A percentile compares a stretch with the other conserved stretches of the same genome.
Evolutionary conservation across 352 stramenopile species (phyloP).

Genomic region (Phytophthora pinifolia): DNA sequence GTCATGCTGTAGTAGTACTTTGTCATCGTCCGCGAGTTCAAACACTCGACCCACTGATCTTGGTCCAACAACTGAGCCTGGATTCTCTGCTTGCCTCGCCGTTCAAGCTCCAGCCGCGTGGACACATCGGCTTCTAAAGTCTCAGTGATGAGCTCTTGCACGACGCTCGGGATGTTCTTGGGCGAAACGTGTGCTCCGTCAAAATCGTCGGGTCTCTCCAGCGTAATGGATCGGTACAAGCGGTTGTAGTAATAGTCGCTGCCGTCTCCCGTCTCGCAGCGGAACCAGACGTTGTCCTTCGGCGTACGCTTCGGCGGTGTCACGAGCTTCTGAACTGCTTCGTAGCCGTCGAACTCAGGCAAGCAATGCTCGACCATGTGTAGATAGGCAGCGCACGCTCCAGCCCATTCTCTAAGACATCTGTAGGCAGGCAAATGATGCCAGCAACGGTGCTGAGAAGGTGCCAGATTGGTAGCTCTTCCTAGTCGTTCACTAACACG

Average conservation of each 20-base stretch:
- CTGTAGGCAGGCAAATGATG: slow-evolving; percentile 56
- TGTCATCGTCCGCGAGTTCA: slow-evolving; percentile 40
- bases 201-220: slow-evolving; percentile 54
- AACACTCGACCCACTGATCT: slow-evolving; percentile 70
- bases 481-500: slow-evolving; percentile 36
- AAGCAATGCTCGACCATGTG: slow-evolving; percentile 61
- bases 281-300: slow-evolving; percentile 68
- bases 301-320: slow-evolving; percentile 47
- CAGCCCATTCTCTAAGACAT: slow-evolving; percentile 50
- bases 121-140: slow-evolving; percentile 39
- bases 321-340: slow-evolving; percentile 46
- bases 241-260: slow-evolving; percentile 73
- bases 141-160: slow-evolving; percentile 51
- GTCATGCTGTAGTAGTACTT: slow-evolving; percentile 71
- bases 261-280: slow-evolving; percentile 40
- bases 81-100: slow-evolving; percentile 39
- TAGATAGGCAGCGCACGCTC: slow-evolving; percentile 49
- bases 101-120: slow-evolving; percentile 54
- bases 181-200: slow-evolving; percentile 36
- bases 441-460: slow-evolving; percentile 46
- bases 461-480: slow-evolving; percentile 14
- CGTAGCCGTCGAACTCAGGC: slow-evolving; percentile 38
- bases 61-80: slow-evolving; percentile 50
- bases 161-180: slow-evolving; percentile 45
- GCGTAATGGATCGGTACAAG: slow-evolving; percentile 38